Base-by-base conservation (phyloP, 1,284 basidiomycete species). In the Rhodotorula sp. region DNA sequence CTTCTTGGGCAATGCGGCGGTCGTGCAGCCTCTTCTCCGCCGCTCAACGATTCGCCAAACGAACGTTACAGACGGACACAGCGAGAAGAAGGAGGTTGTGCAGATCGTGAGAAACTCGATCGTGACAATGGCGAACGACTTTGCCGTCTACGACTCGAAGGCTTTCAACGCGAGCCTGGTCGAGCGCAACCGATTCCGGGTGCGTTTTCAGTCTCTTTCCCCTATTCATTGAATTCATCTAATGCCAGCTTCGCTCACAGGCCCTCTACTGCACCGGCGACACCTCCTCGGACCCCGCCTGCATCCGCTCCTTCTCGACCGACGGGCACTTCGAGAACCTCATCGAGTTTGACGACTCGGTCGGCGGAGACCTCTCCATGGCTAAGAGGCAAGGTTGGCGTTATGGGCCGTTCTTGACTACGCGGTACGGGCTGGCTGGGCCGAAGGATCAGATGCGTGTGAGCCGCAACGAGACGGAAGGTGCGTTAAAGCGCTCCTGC, bases 261-360 rank as follows among this genome's bases (percentile, higher is more conserved):
- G 15, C 18, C 3, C 24, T 13, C n/a, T 10, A 26, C 15, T 60
- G 59, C 24, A 11, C 9, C 34, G 48, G 30, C 47, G 59, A 46
- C 6, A 18, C 11, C 5, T 13, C 15, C 48, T 48, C 48, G 4
- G 11, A n/a, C 11, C 13, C 15, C 16, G 24, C 18, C n/a, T 61
- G 59, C 50, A 31, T 22, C 9, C 59, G 59, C 28, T 13, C 16
- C 5, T 61, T 52, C 59, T 6, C 16, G 26, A 28, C n/a, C 26
- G 59, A 30, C 31, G 59, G 59, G 1, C 59, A 61, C 34, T 61
- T 61, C 26, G 59, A 61, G 28, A 61, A 52, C 26, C n/a, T 61
- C 16, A 40, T 61, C 59, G 59, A 61, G 50, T 61, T 61, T 37
- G 59, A 61, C 37, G 37, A 61, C 24, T 50, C 59, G 7, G n/a